Conservation (phyloP, 441 rosid genomes). For the Euphorbia celastroides region DNA sequence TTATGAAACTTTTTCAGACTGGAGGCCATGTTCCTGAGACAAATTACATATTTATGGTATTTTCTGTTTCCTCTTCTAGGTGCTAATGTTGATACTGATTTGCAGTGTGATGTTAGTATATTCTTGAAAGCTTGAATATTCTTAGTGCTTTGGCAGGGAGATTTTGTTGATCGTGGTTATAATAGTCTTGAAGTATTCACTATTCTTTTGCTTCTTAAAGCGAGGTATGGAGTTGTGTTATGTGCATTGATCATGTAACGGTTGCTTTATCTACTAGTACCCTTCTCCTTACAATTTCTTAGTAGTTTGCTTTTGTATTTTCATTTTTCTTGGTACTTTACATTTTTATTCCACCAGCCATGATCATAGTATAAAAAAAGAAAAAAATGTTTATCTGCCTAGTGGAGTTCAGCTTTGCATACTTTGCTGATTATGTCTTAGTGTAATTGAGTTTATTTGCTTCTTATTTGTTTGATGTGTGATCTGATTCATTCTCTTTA, state of each 20-base stretch:
- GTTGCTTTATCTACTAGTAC: not conserved
- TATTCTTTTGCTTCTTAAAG: conserved; percentile 98
- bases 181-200: conserved; percentile 99
- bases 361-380: too few species aligned
- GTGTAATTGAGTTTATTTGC: not conserved
- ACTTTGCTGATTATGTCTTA: conserved; percentile 7
- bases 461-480: not conserved
- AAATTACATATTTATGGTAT: conserved; percentile 95
- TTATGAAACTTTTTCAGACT: conserved; percentile 97
- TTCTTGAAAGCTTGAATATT: conserved; percentile 2
- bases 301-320: not conserved
- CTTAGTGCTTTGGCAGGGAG: conserved; percentile 53
- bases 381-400: not conserved
- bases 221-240: conserved; percentile 46
- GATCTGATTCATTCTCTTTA: not conserved
- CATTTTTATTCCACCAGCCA: not conserved
- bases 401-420: too few species aligned
- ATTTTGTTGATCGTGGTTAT: conserved; percentile 98
- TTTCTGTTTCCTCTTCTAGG: not conserved
- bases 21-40: conserved; percentile 99
- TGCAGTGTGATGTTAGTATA: not conserved
- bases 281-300: not conserved
- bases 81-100: not conserved
- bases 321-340: not conserved
- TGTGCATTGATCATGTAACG: not conserved